Evolutionary conservation across 192 early-diverging fungal species (phyloP).

Genomic region (Neocallimastix lanati): DNA sequence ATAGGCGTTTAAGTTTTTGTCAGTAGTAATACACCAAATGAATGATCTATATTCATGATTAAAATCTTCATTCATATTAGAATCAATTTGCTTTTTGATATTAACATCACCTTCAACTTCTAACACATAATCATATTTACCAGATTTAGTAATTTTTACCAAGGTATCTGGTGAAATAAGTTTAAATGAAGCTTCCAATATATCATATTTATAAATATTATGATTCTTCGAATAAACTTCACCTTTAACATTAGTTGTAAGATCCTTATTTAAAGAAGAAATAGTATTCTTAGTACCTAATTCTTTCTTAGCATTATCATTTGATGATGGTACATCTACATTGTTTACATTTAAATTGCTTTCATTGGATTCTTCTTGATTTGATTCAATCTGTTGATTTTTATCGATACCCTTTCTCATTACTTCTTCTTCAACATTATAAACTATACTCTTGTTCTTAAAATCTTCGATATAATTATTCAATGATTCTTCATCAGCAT

Average conservation of each 20-base stretch:
- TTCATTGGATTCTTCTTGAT: not conserved
- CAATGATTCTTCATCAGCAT: slow-evolving; percentile 30
- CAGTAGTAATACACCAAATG: slow-evolving; percentile 38
- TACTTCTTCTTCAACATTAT: slow-evolving; percentile 3
- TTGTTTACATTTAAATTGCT: not conserved
- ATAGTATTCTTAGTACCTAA: not conserved
- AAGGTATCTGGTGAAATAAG: slow-evolving; percentile 6
- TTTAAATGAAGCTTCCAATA: not conserved
- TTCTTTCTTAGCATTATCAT: not conserved
- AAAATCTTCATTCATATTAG: slow-evolving; percentile 63
- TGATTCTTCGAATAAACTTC: not conserved
- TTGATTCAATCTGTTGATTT: not conserved
- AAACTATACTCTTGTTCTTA: not conserved
- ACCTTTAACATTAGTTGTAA: not conserved
- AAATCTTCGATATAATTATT: slow-evolving; percentile 15
- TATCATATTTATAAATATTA: not conserved
- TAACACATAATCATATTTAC: slow-evolving; percentile 34
- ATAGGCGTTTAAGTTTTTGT: not conserved
- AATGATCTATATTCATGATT: slow-evolving; percentile 49
- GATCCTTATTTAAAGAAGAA: not conserved
- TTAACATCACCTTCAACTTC: slow-evolving; percentile 19
- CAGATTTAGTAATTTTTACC: slow-evolving; percentile 11
- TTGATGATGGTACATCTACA: not conserved
- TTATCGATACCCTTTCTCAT: not conserved
- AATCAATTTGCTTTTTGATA: slow-evolving; percentile 33